Base-by-base conservation (phyloP, 2,329 filamentous ascomycete species). In the Byssoonygena ceratinophila region DNA sequence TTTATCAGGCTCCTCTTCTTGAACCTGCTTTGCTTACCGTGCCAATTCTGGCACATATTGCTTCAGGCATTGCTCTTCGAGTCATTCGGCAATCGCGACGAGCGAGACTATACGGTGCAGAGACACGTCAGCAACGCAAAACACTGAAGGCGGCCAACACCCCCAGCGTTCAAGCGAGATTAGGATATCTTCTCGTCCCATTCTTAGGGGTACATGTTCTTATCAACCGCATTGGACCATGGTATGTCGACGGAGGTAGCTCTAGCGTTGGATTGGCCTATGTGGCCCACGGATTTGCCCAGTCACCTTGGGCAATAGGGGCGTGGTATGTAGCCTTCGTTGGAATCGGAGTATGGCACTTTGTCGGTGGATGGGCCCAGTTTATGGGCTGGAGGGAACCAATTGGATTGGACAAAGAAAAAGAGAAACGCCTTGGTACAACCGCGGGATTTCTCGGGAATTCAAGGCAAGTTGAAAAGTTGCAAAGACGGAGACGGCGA, bases 261-360 rank as follows among this genome's bases (percentile, higher is more conserved):
- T 86, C 87, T n/a, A 84, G 91, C 51, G 83, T 96, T 37, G 86
- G 87, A 0, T 73, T 97, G 11, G 83, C 81, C 11, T 97, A 86
- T 66, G 83, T 96, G 6, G 81, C 83, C 11, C 90, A 97, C 68
- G 87, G 87, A 2, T 92, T 96, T 63, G 82, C 85, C 27, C 77
- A 80, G 12, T 83, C 87, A 61, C 82, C 83, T 0, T 59, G 76
- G 1, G 66, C 84, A 7, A 80, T 85, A n/a, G 84, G 81, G 65
- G 60, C 76, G 1, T 83, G 84, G 1, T 95, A 94, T 66, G 62
- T 73, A 1, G 76, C 81, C 1, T 73, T 96, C 46, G 72, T 95
- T 5, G 73, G 72, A 14, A 69, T 83, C 0, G 85, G 82, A 0
- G 82, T 79, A 22, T 86, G 82, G 55, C 90, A 96, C 71, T 82